Conservation (phyloP, 352 stramenopile genomes). For the Phytophthora syringae region DNA sequence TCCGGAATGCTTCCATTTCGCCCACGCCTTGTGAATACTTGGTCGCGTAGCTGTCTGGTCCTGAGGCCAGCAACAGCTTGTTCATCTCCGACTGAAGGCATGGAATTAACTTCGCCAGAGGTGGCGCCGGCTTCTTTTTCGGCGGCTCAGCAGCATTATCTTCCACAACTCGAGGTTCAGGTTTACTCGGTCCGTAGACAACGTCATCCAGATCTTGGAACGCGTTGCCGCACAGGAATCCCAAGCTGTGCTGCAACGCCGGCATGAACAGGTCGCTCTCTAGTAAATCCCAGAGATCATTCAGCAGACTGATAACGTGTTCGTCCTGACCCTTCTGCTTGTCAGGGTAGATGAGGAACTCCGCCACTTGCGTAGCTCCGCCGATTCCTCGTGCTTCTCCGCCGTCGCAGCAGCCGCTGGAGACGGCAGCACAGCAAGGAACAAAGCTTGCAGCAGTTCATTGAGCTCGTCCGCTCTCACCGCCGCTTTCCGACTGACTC, state of each 20-base stretch:
- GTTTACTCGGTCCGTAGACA: constrained; percentile 55
- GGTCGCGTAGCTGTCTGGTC: constrained; percentile 59
- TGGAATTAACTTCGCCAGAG: constrained; percentile 83
- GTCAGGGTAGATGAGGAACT: constrained; percentile 80
- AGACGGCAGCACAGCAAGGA: constrained; percentile 61
- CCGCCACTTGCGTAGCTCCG: constrained; percentile 56
- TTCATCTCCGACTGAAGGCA: constrained; percentile 74
- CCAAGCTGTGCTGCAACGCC: constrained; percentile 73
- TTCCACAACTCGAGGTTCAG: constrained; percentile 33
- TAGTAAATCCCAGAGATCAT: constrained; percentile 84
- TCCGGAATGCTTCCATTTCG: constrained; percentile 83
- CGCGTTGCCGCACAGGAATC: constrained; percentile 78
- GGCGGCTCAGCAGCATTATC: constrained; percentile 13
- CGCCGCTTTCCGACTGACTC: constrained; percentile 73
- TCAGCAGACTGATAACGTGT: constrained; percentile 79
- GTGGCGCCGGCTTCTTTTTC: constrained; percentile 54
- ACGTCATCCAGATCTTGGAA: constrained; percentile 85
- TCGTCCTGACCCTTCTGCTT: constrained; percentile 74
- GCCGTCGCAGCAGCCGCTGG: constrained; percentile 24
- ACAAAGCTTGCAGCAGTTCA: constrained; percentile 72
- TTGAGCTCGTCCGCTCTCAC: constrained; percentile 79
- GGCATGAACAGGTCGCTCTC: constrained; percentile 81
- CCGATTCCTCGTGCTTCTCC: constrained; percentile 33
- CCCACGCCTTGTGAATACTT: constrained; percentile 84
- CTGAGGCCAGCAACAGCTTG: constrained; percentile 66